phyloP scores from a whole-genome alignment of 352 stramenopile species.

The Discostella stelligera region DNA sequence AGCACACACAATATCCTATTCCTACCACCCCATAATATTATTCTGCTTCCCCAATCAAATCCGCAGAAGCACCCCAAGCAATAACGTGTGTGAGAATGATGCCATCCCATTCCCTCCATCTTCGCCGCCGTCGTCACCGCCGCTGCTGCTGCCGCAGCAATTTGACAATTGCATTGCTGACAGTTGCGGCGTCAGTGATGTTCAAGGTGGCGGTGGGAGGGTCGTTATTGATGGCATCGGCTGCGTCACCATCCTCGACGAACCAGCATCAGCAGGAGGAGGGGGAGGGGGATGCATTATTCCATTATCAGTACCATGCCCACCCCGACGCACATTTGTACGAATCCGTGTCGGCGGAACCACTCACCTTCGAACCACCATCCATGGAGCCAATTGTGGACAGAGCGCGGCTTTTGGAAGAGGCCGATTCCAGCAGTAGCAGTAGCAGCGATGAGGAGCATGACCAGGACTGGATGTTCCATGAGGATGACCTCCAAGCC shows the following conservation, averaged over 20 bases:
- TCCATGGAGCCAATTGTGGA: background rate
- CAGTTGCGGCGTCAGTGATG: background rate
- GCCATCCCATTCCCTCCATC: background rate
- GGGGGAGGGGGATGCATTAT: background rate
- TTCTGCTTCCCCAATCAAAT: no score
- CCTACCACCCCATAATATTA: no score
- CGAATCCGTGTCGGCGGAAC: conserved; percentile 5
- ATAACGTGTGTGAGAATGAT: no score
- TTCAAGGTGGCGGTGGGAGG: no score
- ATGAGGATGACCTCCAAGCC: no score
- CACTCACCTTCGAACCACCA: conserved; percentile 5
- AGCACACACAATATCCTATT: no score
- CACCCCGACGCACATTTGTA: background rate
- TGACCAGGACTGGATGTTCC: background rate
- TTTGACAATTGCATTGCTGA: background rate
- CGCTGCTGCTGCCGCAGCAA: no score
- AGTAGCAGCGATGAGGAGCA: background rate
- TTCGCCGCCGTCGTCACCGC: background rate
- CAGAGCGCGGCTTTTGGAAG: background rate
- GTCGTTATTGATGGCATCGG: no score
- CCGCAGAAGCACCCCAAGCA: no score
- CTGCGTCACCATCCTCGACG: background rate
- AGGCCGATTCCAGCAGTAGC: background rate
- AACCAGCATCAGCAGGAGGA: background rate
- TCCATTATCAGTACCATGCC: background rate